Evolutionary conservation across 805 yeast species (phyloP), one percentile per base, ranked within the genome.

Genomic region (Vanderwaltozyma yarrowii): DNA sequence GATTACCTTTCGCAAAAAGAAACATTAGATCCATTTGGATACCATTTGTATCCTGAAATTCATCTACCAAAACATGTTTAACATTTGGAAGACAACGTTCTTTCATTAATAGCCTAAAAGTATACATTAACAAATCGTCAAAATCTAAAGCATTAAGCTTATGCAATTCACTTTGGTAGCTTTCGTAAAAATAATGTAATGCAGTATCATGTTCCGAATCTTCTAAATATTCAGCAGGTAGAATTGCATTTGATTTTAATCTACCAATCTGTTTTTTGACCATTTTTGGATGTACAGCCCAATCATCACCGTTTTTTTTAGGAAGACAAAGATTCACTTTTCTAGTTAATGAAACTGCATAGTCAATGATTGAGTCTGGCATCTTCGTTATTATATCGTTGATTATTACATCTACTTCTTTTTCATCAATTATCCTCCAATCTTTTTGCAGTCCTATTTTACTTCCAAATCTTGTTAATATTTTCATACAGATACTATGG

Each of bases 41-140:
- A 26, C 66, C 66, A 49, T 82, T 85, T 0, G 96, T 87, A 50
- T 92, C 98, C 61, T 89, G 97, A 51, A 87, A 89, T 60, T 89
- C 98, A 61, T 89, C 98, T 6, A 92, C 85, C 15, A 89, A 64
- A 0, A 87, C 86, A 50, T 86, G 92, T 44, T 74, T 64, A 3
- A 81, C 60, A 35, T 64, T 60, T 3, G 65, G 64, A 20, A 78
- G 59, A 20, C 75, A 70, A 0, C 71, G 62, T 25, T 52, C 50
- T 23, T 57, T 45, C 0, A 61, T 43, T 12, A 88, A 52, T 10
- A 88, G 61, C 13, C 62, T 58, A 42, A 66, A 62, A 17, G 86
- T 70, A 31, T 64, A 58, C 31, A 84, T 51, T 23, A 92, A 62
- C 37, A 92, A 67, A 53, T 87, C 96, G 54, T 89, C 96, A 58